phyloP scores from a whole-genome alignment of 2,329 filamentous ascomycete genomes.

The Pseudogymnoascus destructans region DNA sequence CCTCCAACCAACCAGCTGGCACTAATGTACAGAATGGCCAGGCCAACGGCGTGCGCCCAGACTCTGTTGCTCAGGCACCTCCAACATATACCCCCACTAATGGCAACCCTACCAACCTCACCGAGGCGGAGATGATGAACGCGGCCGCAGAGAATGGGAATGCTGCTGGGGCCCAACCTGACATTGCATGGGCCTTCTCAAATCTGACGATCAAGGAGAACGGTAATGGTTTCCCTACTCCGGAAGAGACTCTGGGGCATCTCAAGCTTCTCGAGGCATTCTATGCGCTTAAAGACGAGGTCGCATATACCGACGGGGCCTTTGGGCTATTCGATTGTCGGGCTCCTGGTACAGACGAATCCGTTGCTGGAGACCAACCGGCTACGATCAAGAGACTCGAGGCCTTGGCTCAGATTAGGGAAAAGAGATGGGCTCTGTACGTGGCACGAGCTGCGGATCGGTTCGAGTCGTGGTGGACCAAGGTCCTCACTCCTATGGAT shows the following conservation, averaged over 20 bases:
- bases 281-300: slow-evolving; percentile 50
- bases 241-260: slow-evolving; percentile 54
- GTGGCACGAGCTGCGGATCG: slow-evolving; percentile 54
- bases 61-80: neutral
- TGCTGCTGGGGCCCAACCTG: neutral
- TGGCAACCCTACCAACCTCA: neutral
- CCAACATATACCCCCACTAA: neutral
- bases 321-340: slow-evolving; percentile 45
- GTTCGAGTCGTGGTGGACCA: slow-evolving; percentile 53
- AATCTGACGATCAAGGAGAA: slow-evolving; percentile 27
- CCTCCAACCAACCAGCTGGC: neutral
- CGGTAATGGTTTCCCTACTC: slow-evolving; percentile 28
- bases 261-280: slow-evolving; percentile 60
- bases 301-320: slow-evolving; percentile 53
- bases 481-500: slow-evolving; percentile 21
- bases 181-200: slow-evolving; percentile 25
- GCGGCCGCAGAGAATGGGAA: neutral
- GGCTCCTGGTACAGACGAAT: neutral
- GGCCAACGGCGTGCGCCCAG: neutral
- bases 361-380: slow-evolving; percentile 19
- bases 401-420: slow-evolving; percentile 42
- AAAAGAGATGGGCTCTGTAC: slow-evolving; percentile 64
- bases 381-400: slow-evolving; percentile 29
- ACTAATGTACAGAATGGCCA: neutral
- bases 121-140: neutral